Evolutionary conservation across 805 yeast genomes (phyloP).

Genomic region (Candida sanyiensis): DNA sequence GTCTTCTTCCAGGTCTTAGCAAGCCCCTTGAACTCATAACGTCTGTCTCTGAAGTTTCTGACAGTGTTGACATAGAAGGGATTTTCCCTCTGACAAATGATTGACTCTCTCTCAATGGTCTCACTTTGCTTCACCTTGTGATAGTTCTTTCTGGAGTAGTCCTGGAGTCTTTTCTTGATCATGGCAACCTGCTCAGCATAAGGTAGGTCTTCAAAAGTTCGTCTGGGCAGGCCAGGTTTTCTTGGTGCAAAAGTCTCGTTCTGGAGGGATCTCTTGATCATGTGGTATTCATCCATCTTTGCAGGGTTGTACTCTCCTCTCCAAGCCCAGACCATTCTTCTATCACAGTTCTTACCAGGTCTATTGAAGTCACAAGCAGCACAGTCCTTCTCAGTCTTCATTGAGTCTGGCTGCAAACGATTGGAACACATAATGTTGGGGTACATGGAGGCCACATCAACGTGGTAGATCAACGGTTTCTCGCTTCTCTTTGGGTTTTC

Average conservation of each 20-base stretch:
- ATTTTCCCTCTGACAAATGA: slow-evolving; percentile 94
- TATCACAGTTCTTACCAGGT: slow-evolving; percentile 90
- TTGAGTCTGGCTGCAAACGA: slow-evolving; percentile 95
- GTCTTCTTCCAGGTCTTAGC: slow-evolving; percentile 94
- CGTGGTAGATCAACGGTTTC: slow-evolving; percentile 87
- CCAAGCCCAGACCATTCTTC: slow-evolving; percentile 95
- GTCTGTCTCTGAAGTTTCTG: slow-evolving; percentile 87
- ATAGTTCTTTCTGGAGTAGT: slow-evolving; percentile 80
- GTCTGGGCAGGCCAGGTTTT: slow-evolving; percentile 47
- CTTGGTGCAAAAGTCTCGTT: slow-evolving; percentile 70
- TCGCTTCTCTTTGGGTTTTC: slow-evolving; percentile 62
- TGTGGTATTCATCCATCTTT: slow-evolving; percentile 80
- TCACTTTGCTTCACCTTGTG: slow-evolving; percentile 77
- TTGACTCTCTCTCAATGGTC: slow-evolving; percentile 83
- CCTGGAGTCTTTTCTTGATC: slow-evolving; percentile 72
- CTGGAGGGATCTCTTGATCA: slow-evolving; percentile 80
- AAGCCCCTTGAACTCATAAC: slow-evolving; percentile 90
- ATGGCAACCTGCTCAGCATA: slow-evolving; percentile 71
- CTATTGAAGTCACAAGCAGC: slow-evolving; percentile 96
- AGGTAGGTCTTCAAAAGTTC: slow-evolving; percentile 70
- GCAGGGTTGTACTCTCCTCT: slow-evolving; percentile 95
- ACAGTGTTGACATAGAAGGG: slow-evolving; percentile 97
- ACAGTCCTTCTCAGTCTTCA: slow-evolving; percentile 91
- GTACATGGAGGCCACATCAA: slow-evolving; percentile 99
- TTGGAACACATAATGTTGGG: slow-evolving; percentile 98